Base-by-base conservation (phyloP, 2,329 filamentous ascomycete genomes). In the Pseudogymnoascus sp. region DNA sequence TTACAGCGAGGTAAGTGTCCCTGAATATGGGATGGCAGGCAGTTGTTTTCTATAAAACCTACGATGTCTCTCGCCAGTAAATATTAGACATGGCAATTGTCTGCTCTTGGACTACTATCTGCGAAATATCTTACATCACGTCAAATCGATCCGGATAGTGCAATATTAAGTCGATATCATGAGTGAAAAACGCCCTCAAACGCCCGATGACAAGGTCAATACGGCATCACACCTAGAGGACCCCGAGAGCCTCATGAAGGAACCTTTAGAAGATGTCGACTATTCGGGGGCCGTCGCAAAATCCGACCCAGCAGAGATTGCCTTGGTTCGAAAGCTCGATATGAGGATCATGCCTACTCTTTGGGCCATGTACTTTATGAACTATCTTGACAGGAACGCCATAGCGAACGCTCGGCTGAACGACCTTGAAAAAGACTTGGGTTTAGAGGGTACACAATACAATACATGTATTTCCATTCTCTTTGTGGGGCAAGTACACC, bases 401-500 rank as follows among this genome's bases (percentile, higher is more conserved):
- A 84, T 85, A 67, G 83, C 83, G 2, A 81, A 82, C 21, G 84
- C 84, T 3, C 76, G 79, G 18, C 69, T 86, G 34, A 79, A 83
- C 63, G 81, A 81, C 0, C 71, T 86, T 3, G 79, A 83, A 60
- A 75, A 78, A 8, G 80, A 85, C 56, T 71, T 86, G 1, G 73
- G 75, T 2, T 72, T 86, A 56, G 71, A 72, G 0, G 78, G 77
- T 36, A 75, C 74, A 3, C 75, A 84, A 65, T 84, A 84, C 69
- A 78, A 81, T 69, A 79, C 78, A 21, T 76, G 75, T 37, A 75
- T 79, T 37, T 74, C 72, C 6, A 82, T 84, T 25, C 72, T 84
- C 18, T 83, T 83, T 67, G 80, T 82, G 7, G 79, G 82, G 67
- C 77, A 72, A 60, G 70, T 65, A 25, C 3, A 12, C 5, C 42